Percentiles rank a stretch among this genome's conserved stretches.
Conservation (phyloP, 306 rosid genomes). For the Parietaria judaica region DNA sequence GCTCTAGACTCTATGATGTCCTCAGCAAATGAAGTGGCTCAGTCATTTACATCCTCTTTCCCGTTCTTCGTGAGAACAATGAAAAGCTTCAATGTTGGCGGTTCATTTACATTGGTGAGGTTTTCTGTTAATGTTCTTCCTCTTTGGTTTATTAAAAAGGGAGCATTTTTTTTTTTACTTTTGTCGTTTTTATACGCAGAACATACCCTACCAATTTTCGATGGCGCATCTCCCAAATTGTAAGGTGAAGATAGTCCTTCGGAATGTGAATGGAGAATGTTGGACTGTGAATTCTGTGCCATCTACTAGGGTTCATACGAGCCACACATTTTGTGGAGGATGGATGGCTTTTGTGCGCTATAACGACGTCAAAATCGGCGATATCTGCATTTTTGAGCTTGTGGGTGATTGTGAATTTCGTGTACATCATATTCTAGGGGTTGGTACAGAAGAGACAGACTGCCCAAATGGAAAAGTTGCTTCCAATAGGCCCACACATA, state of each 20-base stretch:
- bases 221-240: slow-evolving; percentile 85
- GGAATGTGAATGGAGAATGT: slow-evolving; percentile 68
- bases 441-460: slow-evolving; percentile 44
- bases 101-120: slow-evolving; percentile 86
- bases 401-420: slow-evolving; percentile 70
- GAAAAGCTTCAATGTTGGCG: slow-evolving; percentile 83
- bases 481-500: slow-evolving; percentile 30
- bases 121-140: slow-evolving; percentile 21
- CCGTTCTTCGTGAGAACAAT: slow-evolving; percentile 81
- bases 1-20: slow-evolving; percentile 31
- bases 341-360: slow-evolving; percentile 94
- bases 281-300: slow-evolving; percentile 96
- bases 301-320: slow-evolving; percentile 76
- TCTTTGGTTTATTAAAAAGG: slow-evolving; percentile 1
- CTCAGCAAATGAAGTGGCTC: slow-evolving; percentile 55
- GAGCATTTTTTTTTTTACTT: background rate
- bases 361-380: slow-evolving; percentile 70
- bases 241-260: slow-evolving; percentile 73
- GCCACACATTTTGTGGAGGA: slow-evolving; percentile 96
- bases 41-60: slow-evolving; percentile 55
- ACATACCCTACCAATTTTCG: slow-evolving; percentile 75
- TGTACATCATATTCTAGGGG: slow-evolving; percentile 46
- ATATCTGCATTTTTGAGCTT: slow-evolving; percentile 82
- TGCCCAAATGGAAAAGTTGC: slow-evolving; percentile 46
- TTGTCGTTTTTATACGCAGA: slow-evolving; percentile 40